These are phyloP conservation scores for Heterobasidion occidentale DNA, from an alignment of 1,284 basidiomycete genomes.

Conservation along the genomic window DNA sequence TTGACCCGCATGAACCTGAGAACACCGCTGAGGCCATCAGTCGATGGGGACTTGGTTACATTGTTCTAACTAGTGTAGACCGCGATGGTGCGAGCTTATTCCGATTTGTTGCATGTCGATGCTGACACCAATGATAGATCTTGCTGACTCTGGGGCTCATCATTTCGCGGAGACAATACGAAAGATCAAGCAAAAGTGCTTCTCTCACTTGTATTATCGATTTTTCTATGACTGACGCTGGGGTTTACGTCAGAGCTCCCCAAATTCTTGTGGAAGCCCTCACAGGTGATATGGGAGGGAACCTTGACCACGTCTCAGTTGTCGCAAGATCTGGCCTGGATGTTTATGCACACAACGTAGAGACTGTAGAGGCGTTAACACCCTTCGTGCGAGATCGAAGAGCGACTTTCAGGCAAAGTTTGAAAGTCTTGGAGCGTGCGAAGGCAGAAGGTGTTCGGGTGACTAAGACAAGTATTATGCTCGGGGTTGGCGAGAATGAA, in stretches of 20 bases:
- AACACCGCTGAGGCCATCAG: constrained; percentile 98
- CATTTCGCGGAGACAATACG: constrained; percentile 95
- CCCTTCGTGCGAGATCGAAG: constrained; percentile 94
- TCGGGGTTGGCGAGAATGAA: constrained; percentile 90
- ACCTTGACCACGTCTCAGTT: constrained; percentile 64
- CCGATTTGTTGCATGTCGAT: background rate
- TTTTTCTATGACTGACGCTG: background rate
- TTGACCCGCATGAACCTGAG: constrained; percentile 97
- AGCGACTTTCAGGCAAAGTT: constrained; percentile 87
- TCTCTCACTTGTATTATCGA: constrained; percentile 1
- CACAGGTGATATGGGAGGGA: constrained; percentile 91
- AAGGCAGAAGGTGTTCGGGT: constrained; percentile 80
- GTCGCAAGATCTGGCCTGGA: constrained; percentile 93
- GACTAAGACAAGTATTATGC: constrained; percentile 99
- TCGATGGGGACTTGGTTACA: constrained; percentile 97
- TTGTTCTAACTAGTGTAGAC: constrained; percentile 95
- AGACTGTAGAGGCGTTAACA: constrained; percentile 91
- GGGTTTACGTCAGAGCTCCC: constrained; percentile 57
- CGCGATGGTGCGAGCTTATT: constrained; percentile 68
- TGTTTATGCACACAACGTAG: constrained; percentile 97
- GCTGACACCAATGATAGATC: constrained; percentile 42
- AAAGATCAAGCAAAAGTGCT: constrained; percentile 92
- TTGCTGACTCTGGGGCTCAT: constrained; percentile 85
- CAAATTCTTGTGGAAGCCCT: constrained; percentile 95
- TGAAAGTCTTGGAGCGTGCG: constrained; percentile 79